Base-by-base conservation (phyloP, 176 grass and related monocot genomes). In the Raddia distichophylla region DNA sequence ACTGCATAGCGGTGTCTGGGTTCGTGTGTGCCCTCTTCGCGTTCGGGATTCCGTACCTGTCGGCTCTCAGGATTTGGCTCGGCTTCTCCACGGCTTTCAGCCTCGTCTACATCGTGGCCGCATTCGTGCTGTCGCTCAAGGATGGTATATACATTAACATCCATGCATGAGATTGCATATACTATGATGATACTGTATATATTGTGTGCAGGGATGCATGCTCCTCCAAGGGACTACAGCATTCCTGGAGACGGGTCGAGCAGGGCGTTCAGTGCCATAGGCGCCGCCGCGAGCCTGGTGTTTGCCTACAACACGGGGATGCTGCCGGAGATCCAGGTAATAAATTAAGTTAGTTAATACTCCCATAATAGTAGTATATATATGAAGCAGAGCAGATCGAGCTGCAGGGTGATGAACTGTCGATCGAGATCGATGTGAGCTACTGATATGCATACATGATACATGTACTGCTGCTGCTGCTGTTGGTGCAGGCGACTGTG, bases 291-390 rank as follows among this genome's bases (percentile, higher is more conserved):
- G 3, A 94, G 70, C 80, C 88, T 90, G 47, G 86, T 94, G 67
- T 94, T 94, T 73, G 83, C 92, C 19, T 94, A 94, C 70, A 94
- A 91, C 79, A 94, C 92, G 4, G 92, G 92, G 42, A 94, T 94
- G 92, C 64, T 91, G 14, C 92, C 92, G 20, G 92, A 94, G 78
- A 94, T 94, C 87, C 89, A 94, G 62, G 27, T 27, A 27, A 27
- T 27, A 27, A 27, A 27, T 27, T 27, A 27, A 27, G 27, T 27
- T 27, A 27, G 27, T 27, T 27, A 27, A 27, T 27, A 27, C 27
- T 27, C 27, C 27, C 27, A 27, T 27, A 27, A 27, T n/a, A n/a
- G n/a, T 27, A 27, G 27, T 27, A 27, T 27, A 27, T 27, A 27
- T 27, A 27, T 27, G 27, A 27, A 27, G 27, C 27, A 27, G 27